Evolutionary conservation across 139 green algal species (phyloP).

Genomic region (Chlorella sp.): DNA sequence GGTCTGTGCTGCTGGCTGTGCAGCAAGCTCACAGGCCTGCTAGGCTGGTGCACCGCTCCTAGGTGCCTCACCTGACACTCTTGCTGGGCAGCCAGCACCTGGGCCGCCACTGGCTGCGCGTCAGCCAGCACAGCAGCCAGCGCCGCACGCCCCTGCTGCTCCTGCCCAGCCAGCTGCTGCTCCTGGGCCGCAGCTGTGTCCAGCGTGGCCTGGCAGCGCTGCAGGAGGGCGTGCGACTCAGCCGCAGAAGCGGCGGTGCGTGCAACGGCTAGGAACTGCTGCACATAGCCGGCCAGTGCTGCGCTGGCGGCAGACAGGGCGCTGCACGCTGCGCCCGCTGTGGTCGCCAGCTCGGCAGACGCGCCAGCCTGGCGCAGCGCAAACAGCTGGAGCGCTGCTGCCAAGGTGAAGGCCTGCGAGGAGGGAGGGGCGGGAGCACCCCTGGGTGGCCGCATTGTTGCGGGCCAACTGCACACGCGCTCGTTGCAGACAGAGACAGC

Average conservation of each 20-base stretch:
- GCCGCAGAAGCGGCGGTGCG: background rate
- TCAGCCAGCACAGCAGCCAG: background rate
- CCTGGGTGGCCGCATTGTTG: background rate
- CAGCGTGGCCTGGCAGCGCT: slow-evolving; percentile 20
- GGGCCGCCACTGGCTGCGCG: background rate
- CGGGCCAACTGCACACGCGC: too few relatives aligned
- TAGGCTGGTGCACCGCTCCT: too few relatives aligned
- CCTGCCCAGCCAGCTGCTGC: slow-evolving; percentile 14
- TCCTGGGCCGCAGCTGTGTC: slow-evolving; percentile 26
- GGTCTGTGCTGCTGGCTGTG: too few relatives aligned
- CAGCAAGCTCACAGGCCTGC: background rate
- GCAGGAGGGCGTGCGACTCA: background rate
- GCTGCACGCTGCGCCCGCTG: slow-evolving; percentile 28
- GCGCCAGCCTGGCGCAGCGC: slow-evolving; percentile 27
- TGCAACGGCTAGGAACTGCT: slow-evolving; percentile 16
- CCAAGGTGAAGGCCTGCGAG: slow-evolving; percentile 56
- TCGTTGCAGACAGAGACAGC: background rate
- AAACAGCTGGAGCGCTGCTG: slow-evolving; percentile 65
- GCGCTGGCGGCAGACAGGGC: background rate
- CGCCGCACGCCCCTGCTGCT: background rate
- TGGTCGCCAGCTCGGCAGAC: background rate
- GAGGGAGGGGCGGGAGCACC: background rate
- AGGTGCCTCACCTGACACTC: slow-evolving; percentile 14
- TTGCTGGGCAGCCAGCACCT: slow-evolving; percentile 5
- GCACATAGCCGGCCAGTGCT: slow-evolving; percentile 1